Conservation (phyloP, 306 rosid species). For the Rosa multiflora region DNA sequence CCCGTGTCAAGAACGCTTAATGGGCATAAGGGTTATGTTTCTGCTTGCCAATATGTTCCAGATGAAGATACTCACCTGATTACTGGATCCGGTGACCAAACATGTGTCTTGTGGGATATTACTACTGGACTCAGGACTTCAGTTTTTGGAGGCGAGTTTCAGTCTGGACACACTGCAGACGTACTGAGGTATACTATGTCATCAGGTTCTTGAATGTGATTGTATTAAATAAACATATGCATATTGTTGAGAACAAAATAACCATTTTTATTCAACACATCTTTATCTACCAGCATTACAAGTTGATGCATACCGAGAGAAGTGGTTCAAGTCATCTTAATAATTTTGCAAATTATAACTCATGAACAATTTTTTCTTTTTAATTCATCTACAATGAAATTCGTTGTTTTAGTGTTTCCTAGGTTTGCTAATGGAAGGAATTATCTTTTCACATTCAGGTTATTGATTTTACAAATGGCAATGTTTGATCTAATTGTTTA, state of each 20-base stretch:
- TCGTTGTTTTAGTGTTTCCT: neutral
- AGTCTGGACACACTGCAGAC: constrained; percentile 94
- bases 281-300: constrained; percentile 12
- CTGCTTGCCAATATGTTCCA: constrained; percentile 93
- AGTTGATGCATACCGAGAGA: constrained; percentile 11
- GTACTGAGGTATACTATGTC: constrained; percentile 61
- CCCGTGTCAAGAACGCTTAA: constrained; percentile 70
- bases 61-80: constrained; percentile 88
- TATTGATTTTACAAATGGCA: neutral
- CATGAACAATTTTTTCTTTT: neutral
- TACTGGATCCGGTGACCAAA: constrained; percentile 92
- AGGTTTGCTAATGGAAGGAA: neutral
- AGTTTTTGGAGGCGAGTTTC: constrained; percentile 98
- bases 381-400: neutral
- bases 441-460: neutral
- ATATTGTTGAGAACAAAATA: neutral
- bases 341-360: neutral
- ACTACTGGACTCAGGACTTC: constrained; percentile 92
- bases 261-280: neutral
- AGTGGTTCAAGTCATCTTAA: neutral
- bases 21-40: constrained; percentile 96
- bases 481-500: neutral
- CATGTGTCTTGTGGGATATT: constrained; percentile 95
- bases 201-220: neutral
- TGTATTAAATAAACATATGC: neutral